phyloP scores from a whole-genome alignment of 768 basidiomycete species.

The Mrakia blollopis region DNA sequence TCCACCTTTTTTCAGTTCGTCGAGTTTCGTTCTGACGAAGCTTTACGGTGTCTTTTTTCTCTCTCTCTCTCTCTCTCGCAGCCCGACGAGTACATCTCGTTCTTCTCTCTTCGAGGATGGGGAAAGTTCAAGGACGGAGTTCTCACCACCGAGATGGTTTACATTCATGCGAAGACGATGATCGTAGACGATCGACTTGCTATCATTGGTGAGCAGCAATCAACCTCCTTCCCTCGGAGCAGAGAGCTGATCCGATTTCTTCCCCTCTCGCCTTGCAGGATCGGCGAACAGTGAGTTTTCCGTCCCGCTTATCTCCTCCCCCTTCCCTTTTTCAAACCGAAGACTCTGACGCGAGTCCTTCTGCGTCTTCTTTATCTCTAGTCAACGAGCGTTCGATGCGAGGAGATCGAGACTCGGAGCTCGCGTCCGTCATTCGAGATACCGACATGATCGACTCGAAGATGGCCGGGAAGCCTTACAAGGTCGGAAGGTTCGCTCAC shows the following conservation, averaged over 20 bases:
- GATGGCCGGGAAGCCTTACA: constrained; percentile 90
- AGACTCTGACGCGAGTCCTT: no score
- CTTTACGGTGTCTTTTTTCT: no score
- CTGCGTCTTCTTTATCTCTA: constrained; percentile 43
- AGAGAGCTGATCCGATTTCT: not conserved
- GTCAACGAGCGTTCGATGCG: constrained; percentile 95
- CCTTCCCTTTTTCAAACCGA: not conserved
- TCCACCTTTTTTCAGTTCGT: not conserved
- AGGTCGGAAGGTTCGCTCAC: constrained; percentile 96
- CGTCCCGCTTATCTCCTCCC: constrained; percentile 31
- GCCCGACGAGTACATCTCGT: constrained; percentile 87
- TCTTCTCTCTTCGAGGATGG: constrained; percentile 92
- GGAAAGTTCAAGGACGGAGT: constrained; percentile 77
- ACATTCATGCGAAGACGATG: constrained; percentile 70
- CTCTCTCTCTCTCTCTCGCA: constrained; percentile 42
- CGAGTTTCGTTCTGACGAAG: not conserved
- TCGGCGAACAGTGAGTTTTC: constrained; percentile 28
- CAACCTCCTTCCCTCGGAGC: no score
- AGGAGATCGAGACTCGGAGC: constrained; percentile 93
- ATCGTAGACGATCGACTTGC: constrained; percentile 92
- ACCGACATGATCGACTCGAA: constrained; percentile 95
- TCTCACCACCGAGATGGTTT: constrained; percentile 86
- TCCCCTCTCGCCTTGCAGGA: not conserved
- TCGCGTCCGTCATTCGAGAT: constrained; percentile 87
- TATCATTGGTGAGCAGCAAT: constrained; percentile 69